Evolutionary conservation across 176 grass and related monocot genomes (phyloP), one percentile per base, ranked within the genome.

Genomic region (Zea luxurians): DNA sequence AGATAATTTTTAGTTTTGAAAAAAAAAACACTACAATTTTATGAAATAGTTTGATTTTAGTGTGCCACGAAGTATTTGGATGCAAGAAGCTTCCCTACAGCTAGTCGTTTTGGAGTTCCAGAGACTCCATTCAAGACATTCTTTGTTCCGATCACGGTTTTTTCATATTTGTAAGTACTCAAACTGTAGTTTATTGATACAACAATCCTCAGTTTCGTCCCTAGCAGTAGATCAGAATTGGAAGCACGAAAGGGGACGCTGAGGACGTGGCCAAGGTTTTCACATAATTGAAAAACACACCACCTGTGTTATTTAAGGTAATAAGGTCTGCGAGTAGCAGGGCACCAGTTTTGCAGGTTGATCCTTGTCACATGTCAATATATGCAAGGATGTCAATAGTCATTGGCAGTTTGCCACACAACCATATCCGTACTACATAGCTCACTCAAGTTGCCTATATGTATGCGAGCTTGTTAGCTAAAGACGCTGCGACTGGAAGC

Each of bases 271-370:
- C 1, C 8, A 46, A 64, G 10, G 16, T 13, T 54, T 21, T 13
- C 9, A 52, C 61, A 27, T 27, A 27, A 27, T 27, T 27, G 27
- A 27, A 27, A 27, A 27, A 27, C 27, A 27, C 27, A 27, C 27
- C 27, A 55, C 4, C 4, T 43, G 3, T 17, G 37, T 66, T 66
- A 66, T 66, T 57, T 82, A 75, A n/a, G 53, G 5, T 55, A 57
- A 27, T 27, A 27, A 54, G 2, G 7, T 13, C 37, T 17, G 42
- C 10, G 4, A 45, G 47, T 65, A 65, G 47, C 45, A 65, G 60
- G 66, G 74, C 80, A 54, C 35, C 46, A 53, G n/a, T 48, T 53
- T 54, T 57, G 61, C 60, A 18, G 37, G 70, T 17, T 83, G 13
- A 74, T 73, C 20, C 58, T 12, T 61, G 20, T 61, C 80, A 46